phyloP scores from a whole-genome alignment of 176 grass and related monocot species.

The Musa itinerans region DNA sequence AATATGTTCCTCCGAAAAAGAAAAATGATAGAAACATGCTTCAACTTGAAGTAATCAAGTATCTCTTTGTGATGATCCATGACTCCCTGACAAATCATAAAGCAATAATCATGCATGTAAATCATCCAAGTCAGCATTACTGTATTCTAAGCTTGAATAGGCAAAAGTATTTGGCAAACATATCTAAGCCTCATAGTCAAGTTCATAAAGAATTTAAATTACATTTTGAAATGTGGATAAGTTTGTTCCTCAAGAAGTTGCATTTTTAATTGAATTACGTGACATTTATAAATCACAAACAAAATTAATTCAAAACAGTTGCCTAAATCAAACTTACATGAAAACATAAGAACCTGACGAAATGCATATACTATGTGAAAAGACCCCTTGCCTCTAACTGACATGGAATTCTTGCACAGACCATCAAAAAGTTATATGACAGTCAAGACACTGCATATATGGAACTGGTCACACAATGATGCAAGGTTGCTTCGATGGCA shows the following conservation, averaged over 20 bases:
- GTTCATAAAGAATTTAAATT: not conserved
- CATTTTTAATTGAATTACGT: too few relatives aligned
- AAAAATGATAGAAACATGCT: conserved; percentile 87
- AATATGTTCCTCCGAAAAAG: conserved; percentile 81
- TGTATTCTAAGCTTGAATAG: not conserved
- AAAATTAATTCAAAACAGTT: too few relatives aligned
- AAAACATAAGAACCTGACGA: too few relatives aligned
- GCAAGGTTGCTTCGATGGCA: too few relatives aligned
- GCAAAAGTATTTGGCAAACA: not conserved
- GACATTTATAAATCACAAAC: too few relatives aligned
- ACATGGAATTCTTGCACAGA: too few relatives aligned
- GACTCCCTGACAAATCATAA: conserved; percentile 46
- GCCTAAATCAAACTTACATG: too few relatives aligned
- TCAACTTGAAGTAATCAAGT: conserved; percentile 64
- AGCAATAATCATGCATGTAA: conserved; percentile 1
- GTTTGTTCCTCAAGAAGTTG: not conserved
- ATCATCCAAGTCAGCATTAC: not conserved
- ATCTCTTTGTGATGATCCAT: conserved; percentile 55
- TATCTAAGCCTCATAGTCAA: not conserved
- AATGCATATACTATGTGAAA: too few relatives aligned
- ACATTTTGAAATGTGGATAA: not conserved
- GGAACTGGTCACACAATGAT: too few relatives aligned
- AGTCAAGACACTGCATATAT: too few relatives aligned
- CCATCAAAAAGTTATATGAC: too few relatives aligned
- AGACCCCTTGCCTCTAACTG: too few relatives aligned